These are phyloP conservation scores for Gossypium sturtianum DNA, from an alignment of 345 rosid genomes.

Conservation along the genomic window DNA sequence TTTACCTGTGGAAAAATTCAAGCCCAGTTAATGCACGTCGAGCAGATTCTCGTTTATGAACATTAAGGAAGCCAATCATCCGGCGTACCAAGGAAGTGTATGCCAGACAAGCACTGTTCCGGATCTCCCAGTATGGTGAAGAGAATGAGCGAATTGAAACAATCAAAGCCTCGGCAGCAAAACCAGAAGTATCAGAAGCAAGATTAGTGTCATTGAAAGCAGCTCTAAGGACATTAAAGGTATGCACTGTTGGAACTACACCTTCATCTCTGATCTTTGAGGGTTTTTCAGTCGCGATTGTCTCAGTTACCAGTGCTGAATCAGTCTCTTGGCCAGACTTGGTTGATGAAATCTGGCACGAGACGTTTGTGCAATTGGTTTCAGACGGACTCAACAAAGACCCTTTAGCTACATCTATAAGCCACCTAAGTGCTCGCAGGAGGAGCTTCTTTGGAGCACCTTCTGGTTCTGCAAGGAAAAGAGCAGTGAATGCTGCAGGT, in stretches of 20 bases:
- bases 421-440: conserved; percentile 77
- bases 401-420: conserved; percentile 63
- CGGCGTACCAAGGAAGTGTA: conserved; percentile 87
- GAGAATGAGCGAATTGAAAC: conserved; percentile 75
- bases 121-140: conserved; percentile 95
- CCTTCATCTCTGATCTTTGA: conserved; percentile 94
- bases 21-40: conserved; percentile 83
- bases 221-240: conserved; percentile 84
- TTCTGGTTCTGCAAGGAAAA: conserved; percentile 91
- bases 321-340: conserved; percentile 24
- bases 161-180: conserved; percentile 88
- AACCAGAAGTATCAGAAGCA: conserved; percentile 91
- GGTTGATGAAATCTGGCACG: conserved; percentile 22
- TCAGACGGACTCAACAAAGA: conserved; percentile 37
- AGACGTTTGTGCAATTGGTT: conserved; percentile 21
- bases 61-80: conserved; percentile 89
- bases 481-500: conserved; percentile 91
- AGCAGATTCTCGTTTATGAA: conserved; percentile 82
- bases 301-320: conserved; percentile 22
- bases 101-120: conserved; percentile 90
- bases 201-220: conserved; percentile 93
- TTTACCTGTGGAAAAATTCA: conserved; percentile 94
- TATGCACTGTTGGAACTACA: conserved; percentile 89
- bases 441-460: conserved; percentile 95
- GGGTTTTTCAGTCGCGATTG: conserved; percentile 36